These are phyloP conservation scores for Naganishia vaughanmartiniae DNA, from an alignment of 768 basidiomycete genomes.

Conservation along the genomic window DNA sequence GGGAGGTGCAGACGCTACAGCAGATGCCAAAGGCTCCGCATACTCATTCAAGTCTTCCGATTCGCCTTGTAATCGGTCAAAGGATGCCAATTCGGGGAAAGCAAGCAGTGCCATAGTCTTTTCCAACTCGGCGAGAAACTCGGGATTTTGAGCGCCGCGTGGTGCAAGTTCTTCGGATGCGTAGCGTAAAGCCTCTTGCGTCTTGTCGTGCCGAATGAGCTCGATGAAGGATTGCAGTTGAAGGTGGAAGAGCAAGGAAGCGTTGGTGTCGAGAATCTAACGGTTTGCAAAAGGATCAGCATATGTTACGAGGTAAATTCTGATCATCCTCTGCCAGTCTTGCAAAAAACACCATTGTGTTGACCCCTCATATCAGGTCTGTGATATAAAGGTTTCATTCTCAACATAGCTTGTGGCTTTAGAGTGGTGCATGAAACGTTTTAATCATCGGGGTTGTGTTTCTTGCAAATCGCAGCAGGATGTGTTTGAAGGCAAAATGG, in stretches of 20 bases:
- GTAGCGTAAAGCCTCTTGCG: slow-evolving; percentile 78
- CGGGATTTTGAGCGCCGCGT: slow-evolving; percentile 88
- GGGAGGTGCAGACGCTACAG: slow-evolving; percentile 28
- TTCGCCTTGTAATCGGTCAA: slow-evolving; percentile 17
- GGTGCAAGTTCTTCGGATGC: slow-evolving; percentile 92
- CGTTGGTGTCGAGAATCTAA: slow-evolving; percentile 95
- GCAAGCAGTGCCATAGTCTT: slow-evolving; percentile 85
- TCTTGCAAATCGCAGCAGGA: slow-evolving; percentile 3
- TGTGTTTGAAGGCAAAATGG: slow-evolving; percentile 7
- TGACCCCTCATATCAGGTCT: slow-evolving; percentile 53
- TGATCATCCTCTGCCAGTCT: not conserved
- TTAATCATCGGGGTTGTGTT: slow-evolving; percentile 66
- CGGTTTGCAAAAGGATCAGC: slow-evolving; percentile 7
- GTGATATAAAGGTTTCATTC: slow-evolving; percentile 70
- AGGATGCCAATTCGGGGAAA: slow-evolving; percentile 53
- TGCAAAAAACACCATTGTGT: slow-evolving; percentile 16
- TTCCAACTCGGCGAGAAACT: slow-evolving; percentile 87
- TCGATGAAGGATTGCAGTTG: slow-evolving; percentile 96
- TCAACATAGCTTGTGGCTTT: slow-evolving; percentile 75
- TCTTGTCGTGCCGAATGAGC: slow-evolving; percentile 76
- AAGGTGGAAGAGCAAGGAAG: slow-evolving; percentile 86
- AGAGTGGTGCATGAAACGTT: slow-evolving; percentile 98
- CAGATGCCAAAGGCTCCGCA: slow-evolving; percentile 15
- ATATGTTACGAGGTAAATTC: not conserved
- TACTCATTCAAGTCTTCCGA: slow-evolving; percentile 37